Base-by-base conservation (phyloP, 305 asterid species). In the Solanum hybrid region DNA sequence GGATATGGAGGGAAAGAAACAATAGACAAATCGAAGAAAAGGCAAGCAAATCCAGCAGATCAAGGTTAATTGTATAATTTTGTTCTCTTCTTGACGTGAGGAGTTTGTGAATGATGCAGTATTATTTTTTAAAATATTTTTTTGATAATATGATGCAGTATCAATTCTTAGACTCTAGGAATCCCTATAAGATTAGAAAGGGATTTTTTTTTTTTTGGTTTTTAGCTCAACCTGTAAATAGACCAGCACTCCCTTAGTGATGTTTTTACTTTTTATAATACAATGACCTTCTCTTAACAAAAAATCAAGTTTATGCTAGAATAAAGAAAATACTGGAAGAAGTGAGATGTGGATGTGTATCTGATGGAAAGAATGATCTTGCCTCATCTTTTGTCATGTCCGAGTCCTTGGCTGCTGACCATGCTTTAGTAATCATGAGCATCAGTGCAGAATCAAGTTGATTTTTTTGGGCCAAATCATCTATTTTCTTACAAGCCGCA, bases 391-490 rank as follows among this genome's bases (percentile, higher is more conserved):
- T 96, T 92, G 93, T 89, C 98, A 97, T 94, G 95, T 92, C 93
- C 0, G 98, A 92, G 91, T 96, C 99, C 93, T 98, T 98, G 90
- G 98, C 97, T 91, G 97, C 96, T 41, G 99, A 94, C 99, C 99
- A 98, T 90, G 99, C 99, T 93, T 98, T 98, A 32, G 98, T 91
- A 89, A 95, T 93, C 98, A 96, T 94, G 92, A 97, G 98, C 87
- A 95, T 96, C 89, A 98, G 87, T 32, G 98, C 97, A 1, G 99
- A 94, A 91, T 98, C 99, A 36, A 98, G 97, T 93, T 97, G 96
- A 92, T 96, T 95, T 91, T 94, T 96, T 87, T 93, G 95, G 26
- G 98, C 99, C 93, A 98, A 92, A 92, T 92, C 93, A 91, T 98
- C 99, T 87, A 98, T 98, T 92, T 98, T 98, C 92, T 94, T 92